Conservation (phyloP, 2,329 filamentous ascomycete species). For the Penicillium sp. region DNA sequence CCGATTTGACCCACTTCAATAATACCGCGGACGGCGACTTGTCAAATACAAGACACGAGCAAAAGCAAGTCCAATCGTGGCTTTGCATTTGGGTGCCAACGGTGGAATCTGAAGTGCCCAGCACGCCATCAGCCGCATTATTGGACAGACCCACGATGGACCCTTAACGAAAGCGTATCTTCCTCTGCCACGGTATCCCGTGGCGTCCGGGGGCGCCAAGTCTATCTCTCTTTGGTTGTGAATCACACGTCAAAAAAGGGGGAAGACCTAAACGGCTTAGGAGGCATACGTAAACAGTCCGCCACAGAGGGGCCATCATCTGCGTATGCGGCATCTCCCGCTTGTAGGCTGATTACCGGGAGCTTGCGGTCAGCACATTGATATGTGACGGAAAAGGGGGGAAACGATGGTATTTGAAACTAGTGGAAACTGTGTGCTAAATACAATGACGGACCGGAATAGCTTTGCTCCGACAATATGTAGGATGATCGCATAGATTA, state of each 20-base stretch:
- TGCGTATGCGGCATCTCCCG: conserved; percentile 1
- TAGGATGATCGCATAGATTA: not conserved
- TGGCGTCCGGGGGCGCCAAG: not conserved
- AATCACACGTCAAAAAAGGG: not conserved
- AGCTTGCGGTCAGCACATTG: not conserved
- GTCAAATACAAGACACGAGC: not conserved
- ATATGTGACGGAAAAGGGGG: too few species aligned
- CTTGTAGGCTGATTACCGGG: conserved; percentile 1
- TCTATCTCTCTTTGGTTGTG: not conserved
- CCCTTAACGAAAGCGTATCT: not conserved
- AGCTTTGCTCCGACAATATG: too few species aligned
- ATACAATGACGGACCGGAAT: too few species aligned
- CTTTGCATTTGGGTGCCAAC: not conserved
- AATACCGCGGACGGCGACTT: not conserved
- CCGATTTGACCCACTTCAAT: not conserved
- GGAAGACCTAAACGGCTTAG: not conserved
- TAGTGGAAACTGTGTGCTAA: too few species aligned
- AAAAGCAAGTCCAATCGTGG: not conserved
- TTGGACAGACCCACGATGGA: not conserved
- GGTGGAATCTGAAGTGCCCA: not conserved
- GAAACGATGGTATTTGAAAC: too few species aligned
- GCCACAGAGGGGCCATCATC: not conserved
- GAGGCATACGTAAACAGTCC: conserved; percentile 2
- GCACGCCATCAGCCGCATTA: not conserved
- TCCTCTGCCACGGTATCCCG: not conserved